Percentiles rank a stretch among this genome's conserved stretches.
Evolutionary conservation across 2,329 filamentous ascomycete genomes (phyloP).

Genomic region (Blastomyces percursus): DNA sequence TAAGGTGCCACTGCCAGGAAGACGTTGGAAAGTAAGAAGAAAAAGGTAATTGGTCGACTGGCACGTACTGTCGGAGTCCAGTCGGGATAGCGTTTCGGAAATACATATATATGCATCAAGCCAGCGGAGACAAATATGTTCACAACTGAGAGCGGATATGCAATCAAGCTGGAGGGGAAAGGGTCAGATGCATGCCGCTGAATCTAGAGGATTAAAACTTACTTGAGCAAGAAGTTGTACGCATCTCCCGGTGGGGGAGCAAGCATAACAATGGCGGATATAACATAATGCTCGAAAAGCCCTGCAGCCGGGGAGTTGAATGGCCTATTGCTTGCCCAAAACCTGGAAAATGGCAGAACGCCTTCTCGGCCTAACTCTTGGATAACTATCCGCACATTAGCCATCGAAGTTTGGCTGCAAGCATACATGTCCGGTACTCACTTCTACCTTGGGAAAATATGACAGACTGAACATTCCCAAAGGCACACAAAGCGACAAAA

Average conservation of each 20-base stretch:
- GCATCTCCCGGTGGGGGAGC: conserved; percentile 57
- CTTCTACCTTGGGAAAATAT: conserved; percentile 39
- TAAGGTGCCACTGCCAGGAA: conserved; percentile 45
- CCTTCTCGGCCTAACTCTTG: conserved; percentile 59
- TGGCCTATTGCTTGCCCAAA: conserved; percentile 60
- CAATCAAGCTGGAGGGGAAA: conserved; percentile 24
- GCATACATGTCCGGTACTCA: conserved; percentile 15
- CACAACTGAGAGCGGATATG: conserved; percentile 36
- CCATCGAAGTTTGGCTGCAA: conserved; percentile 1
- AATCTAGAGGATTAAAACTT: conserved; percentile 12
- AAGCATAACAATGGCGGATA: conserved; percentile 54
- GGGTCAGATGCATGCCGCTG: conserved; percentile 2
- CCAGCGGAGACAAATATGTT: conserved; percentile 43
- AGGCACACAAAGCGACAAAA: conserved; percentile 49
- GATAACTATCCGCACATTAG: conserved; percentile 21
- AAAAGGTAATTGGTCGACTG: conserved; percentile 40
- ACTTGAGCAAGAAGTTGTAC: conserved; percentile 50
- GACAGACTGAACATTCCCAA: conserved; percentile 51
- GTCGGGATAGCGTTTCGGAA: conserved; percentile 31
- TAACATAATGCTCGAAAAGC: conserved; percentile 53
- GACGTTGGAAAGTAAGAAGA: conserved; percentile 44
- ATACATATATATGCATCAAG: conserved; percentile 38
- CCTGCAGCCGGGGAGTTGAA: conserved; percentile 53
- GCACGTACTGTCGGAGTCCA: conserved; percentile 42
- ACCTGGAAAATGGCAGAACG: conserved; percentile 51